Evolutionary conservation across 768 basidiomycete genomes (phyloP).

Genomic region (Lepiota subincarnata): DNA sequence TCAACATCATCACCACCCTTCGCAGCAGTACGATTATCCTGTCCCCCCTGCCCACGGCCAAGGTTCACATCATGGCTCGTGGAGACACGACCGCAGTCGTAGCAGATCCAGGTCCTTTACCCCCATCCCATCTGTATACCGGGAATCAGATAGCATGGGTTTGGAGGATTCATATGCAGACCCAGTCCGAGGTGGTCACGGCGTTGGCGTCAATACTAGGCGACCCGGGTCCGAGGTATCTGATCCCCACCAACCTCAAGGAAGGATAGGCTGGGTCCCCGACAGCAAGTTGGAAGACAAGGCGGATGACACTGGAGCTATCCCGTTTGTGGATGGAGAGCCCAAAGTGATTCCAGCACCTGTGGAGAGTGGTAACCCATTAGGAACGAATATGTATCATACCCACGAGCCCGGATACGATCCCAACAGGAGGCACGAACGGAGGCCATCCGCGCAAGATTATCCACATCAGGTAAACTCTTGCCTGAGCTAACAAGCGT

Average conservation of each 20-base stretch:
- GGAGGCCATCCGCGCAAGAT: background rate
- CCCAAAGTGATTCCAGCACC: constrained; percentile 7
- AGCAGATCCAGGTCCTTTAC: constrained; percentile 25
- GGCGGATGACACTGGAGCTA: background rate
- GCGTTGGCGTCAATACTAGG: constrained; percentile 1
- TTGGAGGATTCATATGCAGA: constrained; percentile 5
- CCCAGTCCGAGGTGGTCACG: background rate
- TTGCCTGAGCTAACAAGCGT: background rate
- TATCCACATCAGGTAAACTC: background rate
- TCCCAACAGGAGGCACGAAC: background rate
- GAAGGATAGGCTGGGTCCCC: constrained; percentile 3
- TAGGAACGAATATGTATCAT: constrained; percentile 1
- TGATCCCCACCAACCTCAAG: background rate
- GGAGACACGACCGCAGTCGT: constrained; percentile 1
- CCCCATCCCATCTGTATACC: constrained; percentile 30
- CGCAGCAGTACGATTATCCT: constrained; percentile 3
- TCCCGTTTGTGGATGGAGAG: background rate
- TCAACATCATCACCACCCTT: background rate
- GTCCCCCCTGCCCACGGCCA: background rate
- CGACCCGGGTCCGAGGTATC: constrained; percentile 3
- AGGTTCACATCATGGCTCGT: constrained; percentile 1
- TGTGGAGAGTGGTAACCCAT: constrained; percentile 2
- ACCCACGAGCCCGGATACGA: constrained; percentile 2
- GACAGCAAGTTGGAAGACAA: background rate
- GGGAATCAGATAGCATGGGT: constrained; percentile 20